These are phyloP conservation scores for Monosporascus sp. DNA, from an alignment of 2,329 filamentous ascomycete species.

Conservation along the genomic window DNA sequence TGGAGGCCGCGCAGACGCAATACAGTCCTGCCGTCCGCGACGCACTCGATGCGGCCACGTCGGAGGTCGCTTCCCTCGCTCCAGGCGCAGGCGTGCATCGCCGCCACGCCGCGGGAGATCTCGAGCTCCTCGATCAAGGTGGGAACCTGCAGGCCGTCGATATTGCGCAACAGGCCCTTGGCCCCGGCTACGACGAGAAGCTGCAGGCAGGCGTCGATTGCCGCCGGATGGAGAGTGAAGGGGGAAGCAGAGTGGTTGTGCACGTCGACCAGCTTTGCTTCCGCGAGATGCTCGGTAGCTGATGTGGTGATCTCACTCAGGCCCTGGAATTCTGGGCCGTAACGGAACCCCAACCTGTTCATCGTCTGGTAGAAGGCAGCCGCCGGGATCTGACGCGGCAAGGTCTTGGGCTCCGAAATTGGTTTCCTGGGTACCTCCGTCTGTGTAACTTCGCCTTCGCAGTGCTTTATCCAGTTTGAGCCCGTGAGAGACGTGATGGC, in stretches of 20 bases:
- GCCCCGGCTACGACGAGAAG: conserved; percentile 20
- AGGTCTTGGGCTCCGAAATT: conserved; percentile 2
- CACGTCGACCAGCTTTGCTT: conserved; percentile 12
- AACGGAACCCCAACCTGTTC: conserved; percentile 24
- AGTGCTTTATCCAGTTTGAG: conserved; percentile 24
- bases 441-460: conserved; percentile 18
- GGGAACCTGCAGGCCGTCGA: conserved; percentile 18
- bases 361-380: conserved; percentile 22
- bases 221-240: conserved; percentile 33
- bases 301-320: conserved; percentile 18
- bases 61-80: conserved; percentile 8
- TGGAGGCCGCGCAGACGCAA: conserved; percentile 15
- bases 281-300: conserved; percentile 12
- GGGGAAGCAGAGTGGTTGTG: conserved; percentile 14
- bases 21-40: conserved; percentile 12
- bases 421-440: conserved; percentile 3
- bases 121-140: conserved; percentile 21
- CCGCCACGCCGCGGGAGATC: conserved; percentile 8
- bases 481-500: conserved; percentile 24
- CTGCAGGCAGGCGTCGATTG: conserved; percentile 31
- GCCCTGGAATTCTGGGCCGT: conserved; percentile 26
- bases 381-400: conserved; percentile 16
- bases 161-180: conserved; percentile 16
- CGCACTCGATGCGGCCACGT: conserved; percentile 11
- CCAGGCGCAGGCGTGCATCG: conserved; percentile 11